A percentile compares a stretch with the other conserved stretches of the same genome.
These are phyloP conservation scores for Phytomonas sp. DNA, from an alignment of 208 protist species.

Conservation along the genomic window DNA sequence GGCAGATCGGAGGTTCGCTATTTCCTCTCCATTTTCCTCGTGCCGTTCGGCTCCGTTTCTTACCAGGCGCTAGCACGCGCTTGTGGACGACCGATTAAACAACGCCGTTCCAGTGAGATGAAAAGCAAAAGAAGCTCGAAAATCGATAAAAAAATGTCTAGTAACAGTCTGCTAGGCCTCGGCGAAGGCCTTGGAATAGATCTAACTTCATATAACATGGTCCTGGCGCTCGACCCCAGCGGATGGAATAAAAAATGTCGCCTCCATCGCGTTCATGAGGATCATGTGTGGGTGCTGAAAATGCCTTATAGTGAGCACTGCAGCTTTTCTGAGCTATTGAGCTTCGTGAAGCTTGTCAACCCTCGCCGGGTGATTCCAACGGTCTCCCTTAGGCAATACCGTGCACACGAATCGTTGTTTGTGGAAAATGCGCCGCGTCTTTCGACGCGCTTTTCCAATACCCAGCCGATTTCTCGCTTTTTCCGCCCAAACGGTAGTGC, in stretches of 20 bases:
- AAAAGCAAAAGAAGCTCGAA: not conserved
- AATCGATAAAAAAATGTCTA: not conserved
- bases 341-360: conserved; percentile 73
- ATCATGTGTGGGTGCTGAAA: conserved; percentile 26
- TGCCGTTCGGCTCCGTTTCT: conserved; percentile 29
- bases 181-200: conserved; percentile 33
- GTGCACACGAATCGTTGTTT: conserved; percentile 60
- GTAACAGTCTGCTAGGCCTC: conserved; percentile 11
- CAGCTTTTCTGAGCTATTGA: conserved; percentile 70
- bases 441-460: conserved; percentile 28
- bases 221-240: conserved; percentile 73
- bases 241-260: conserved; percentile 56
- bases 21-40: conserved; percentile 28
- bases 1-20: conserved; percentile 3
- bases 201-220: conserved; percentile 34
- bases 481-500: conserved; percentile 14
- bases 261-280: conserved; percentile 15
- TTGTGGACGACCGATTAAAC: conserved; percentile 7
- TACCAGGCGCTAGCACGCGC: conserved; percentile 24
- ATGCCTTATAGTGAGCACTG: conserved; percentile 87
- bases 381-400: conserved; percentile 63
- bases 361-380: conserved; percentile 58
- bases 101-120: not conserved
- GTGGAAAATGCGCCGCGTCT: conserved; percentile 55
- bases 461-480: conserved; percentile 61